Percentiles rank a stretch among this genome's conserved stretches.
phyloP scores from a whole-genome alignment of 208 protist genomes.

The Acanthamoeba culbertsoni region DNA sequence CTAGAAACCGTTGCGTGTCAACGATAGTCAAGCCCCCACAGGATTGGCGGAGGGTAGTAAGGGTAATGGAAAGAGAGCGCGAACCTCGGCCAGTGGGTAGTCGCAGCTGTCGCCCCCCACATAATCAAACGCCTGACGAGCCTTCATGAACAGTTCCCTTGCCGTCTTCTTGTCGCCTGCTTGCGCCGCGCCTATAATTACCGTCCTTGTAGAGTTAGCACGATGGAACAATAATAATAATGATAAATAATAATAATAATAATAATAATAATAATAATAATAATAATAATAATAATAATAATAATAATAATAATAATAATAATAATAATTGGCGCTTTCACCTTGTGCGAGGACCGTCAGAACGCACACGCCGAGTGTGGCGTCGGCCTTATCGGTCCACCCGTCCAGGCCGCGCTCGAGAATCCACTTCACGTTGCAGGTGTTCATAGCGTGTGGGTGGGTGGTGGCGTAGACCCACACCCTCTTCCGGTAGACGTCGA shows the following conservation, averaged over 20 bases:
- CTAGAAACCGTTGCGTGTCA: too few species aligned
- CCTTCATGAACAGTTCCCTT: slow-evolving; percentile 10
- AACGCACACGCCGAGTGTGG: neutral
- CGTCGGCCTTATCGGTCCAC: neutral
- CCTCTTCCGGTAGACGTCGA: slow-evolving; percentile 19
- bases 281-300: too few species aligned
- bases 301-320: too few species aligned
- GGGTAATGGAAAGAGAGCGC: neutral
- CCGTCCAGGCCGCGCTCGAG: neutral
- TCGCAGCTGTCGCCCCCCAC: neutral
- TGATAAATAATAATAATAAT: neutral
- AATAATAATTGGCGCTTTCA: neutral
- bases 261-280: neutral
- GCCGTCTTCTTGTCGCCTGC: slow-evolving; percentile 17
- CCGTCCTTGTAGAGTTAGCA: neutral
- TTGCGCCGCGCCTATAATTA: neutral
- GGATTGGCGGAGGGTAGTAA: neutral
- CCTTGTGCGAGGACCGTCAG: slow-evolving; percentile 32
- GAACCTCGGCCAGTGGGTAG: slow-evolving; percentile 5
- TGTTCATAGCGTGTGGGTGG: neutral
- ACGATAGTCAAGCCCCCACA: neutral
- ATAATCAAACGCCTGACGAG: slow-evolving; percentile 4
- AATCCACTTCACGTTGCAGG: neutral
- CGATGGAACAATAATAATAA: neutral
- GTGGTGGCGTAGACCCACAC: slow-evolving; percentile 38